Percentiles rank a stretch among this genome's conserved stretches.
Evolutionary conservation across 2,329 filamentous ascomycete genomes (phyloP).

Genomic region (Colletotrichum tropicale): DNA sequence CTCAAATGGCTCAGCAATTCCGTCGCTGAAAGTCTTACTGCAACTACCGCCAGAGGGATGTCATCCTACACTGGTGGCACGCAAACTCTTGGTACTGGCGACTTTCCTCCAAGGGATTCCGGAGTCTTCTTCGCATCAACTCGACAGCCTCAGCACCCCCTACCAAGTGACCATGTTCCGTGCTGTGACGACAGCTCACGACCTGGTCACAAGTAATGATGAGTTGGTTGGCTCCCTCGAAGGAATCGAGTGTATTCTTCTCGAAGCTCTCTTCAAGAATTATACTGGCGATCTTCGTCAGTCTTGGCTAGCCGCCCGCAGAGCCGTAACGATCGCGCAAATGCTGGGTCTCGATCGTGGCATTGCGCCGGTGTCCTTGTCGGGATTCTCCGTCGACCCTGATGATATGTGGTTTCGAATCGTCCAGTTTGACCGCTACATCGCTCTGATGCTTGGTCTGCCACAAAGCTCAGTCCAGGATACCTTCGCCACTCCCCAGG

Average conservation of each 20-base stretch:
- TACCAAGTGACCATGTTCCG: conserved; percentile 30
- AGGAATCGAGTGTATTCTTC: conserved; percentile 54
- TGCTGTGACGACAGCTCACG: conserved; percentile 31
- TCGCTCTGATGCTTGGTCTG: conserved; percentile 44
- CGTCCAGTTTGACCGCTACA: conserved; percentile 37
- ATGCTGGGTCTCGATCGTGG: conserved; percentile 39
- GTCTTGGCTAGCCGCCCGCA: conserved; percentile 48
- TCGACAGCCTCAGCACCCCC: conserved; percentile 15
- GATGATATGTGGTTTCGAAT: conserved; percentile 40
- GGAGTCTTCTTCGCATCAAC: not conserved
- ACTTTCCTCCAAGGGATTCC: conserved; percentile 35
- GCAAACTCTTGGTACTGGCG: conserved; percentile 41
- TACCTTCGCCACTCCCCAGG: not conserved
- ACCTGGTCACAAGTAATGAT: conserved; percentile 49
- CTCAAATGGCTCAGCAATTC: not conserved
- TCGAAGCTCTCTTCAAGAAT: conserved; percentile 50
- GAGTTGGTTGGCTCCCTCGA: conserved; percentile 48
- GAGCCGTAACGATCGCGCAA: conserved; percentile 49
- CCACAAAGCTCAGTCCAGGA: conserved; percentile 32
- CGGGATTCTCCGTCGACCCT: not conserved
- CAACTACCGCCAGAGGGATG: not conserved
- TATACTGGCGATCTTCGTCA: conserved; percentile 51
- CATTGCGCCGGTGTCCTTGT: not conserved
- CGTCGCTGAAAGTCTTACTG: not conserved
- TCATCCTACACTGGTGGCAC: conserved; percentile 44